phyloP scores from a whole-genome alignment of 2,329 filamentous ascomycete species.

The Colletotrichum scovillei region DNA sequence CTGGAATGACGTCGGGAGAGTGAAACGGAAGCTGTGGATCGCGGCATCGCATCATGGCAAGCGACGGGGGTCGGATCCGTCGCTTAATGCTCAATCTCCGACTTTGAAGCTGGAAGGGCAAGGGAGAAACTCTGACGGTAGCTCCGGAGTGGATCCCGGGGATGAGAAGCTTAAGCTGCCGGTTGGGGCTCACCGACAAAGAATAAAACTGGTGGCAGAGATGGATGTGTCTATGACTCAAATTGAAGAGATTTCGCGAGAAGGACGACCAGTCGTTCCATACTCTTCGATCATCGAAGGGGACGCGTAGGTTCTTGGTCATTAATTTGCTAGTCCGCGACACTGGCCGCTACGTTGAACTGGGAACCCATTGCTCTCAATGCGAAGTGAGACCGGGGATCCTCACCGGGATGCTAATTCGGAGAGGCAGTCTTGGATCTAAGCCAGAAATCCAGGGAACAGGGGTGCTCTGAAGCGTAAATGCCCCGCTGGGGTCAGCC shows the following conservation, averaged over 20 bases:
- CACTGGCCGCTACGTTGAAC: constrained; percentile 12
- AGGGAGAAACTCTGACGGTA: constrained; percentile 22
- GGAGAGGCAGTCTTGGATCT: constrained; percentile 30
- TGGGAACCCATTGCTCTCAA: constrained; percentile 32
- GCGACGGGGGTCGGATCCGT: constrained; percentile 31
- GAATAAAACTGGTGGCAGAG: constrained; percentile 4
- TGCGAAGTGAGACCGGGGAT: constrained; percentile 33
- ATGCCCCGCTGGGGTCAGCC: constrained; percentile 37
- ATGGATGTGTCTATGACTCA: constrained; percentile 6
- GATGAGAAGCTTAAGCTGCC: constrained; percentile 28
- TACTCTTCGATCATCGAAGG: constrained; percentile 15
- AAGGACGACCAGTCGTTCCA: constrained; percentile 5
- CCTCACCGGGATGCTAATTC: constrained; percentile 35
- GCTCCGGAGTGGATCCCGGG: constrained; percentile 34
- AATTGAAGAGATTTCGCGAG: constrained; percentile 10
- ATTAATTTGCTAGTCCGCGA: constrained; percentile 12
- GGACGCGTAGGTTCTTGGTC: constrained; percentile 6
- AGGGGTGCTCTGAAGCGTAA: constrained; percentile 25
- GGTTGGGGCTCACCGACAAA: constrained; percentile 33
- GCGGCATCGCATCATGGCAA: constrained; percentile 29
- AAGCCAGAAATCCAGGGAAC: constrained; percentile 25
- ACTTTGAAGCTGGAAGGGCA: constrained; percentile 26
- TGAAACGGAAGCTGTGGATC: constrained; percentile 35
- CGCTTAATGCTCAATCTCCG: constrained; percentile 35
- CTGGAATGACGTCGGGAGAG: constrained; percentile 34